Conservation (phyloP, 495 filamentous ascomycete genomes). For the Podospora conica region DNA sequence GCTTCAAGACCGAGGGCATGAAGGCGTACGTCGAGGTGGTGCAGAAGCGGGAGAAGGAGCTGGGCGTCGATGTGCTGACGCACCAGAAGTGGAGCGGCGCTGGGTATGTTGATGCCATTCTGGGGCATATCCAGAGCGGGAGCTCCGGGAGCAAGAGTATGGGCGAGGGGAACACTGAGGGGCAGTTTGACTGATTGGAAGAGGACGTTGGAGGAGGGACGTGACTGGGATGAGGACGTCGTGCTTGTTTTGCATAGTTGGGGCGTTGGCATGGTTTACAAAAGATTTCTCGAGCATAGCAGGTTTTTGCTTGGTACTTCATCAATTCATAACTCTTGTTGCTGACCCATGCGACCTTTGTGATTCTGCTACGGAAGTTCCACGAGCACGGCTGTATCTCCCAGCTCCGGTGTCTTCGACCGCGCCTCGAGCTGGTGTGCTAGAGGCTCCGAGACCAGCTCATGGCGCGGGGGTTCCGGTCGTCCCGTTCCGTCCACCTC, state of each 20-base stretch:
- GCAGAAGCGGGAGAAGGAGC: slow-evolving; percentile 82
- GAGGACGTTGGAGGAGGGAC: neutral
- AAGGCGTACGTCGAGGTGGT: slow-evolving; percentile 88
- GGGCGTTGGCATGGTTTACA: neutral
- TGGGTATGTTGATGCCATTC: slow-evolving; percentile 82
- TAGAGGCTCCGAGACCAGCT: neutral
- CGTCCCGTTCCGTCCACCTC: neutral
- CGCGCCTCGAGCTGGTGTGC: neutral
- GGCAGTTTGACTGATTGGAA: slow-evolving; percentile 47
- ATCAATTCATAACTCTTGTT: neutral
- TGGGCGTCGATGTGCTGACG: slow-evolving; percentile 89
- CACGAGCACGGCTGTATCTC: neutral
- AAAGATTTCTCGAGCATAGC: neutral
- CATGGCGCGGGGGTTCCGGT: neutral
- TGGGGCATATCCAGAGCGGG: slow-evolving; percentile 88
- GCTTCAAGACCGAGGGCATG: slow-evolving; percentile 90
- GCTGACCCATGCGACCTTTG: neutral
- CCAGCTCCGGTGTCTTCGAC: neutral
- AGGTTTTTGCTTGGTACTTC: neutral
- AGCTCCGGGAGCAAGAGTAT: slow-evolving; percentile 76
- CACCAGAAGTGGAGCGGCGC: slow-evolving; percentile 99
- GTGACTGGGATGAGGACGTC: too few species aligned
- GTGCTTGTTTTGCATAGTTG: neutral
- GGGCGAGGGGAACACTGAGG: slow-evolving; percentile 77
- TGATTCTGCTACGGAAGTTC: neutral